Evolutionary conservation across 371 early-diverging fungal genomes (phyloP).

Genomic region (Mucor piriformis): DNA sequence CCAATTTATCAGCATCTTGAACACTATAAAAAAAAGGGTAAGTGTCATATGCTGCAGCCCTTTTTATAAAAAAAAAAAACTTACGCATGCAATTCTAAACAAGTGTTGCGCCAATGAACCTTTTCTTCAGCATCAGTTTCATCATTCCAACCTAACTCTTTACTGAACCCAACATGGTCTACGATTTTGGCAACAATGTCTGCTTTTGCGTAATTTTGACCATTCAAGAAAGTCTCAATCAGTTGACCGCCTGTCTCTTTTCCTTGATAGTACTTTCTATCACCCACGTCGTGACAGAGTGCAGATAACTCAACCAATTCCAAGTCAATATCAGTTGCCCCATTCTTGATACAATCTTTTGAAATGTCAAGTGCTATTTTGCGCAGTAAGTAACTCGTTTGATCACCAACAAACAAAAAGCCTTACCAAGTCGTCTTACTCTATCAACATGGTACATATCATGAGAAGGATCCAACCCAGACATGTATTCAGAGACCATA

Average conservation of each 20-base stretch:
- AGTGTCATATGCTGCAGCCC: not conserved
- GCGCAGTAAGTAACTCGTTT: not conserved
- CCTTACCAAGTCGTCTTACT: constrained; percentile 64
- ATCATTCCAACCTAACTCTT: constrained; percentile 67
- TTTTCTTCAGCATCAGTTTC: constrained; percentile 28
- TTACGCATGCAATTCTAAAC: constrained; percentile 66
- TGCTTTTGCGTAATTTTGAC: constrained; percentile 40
- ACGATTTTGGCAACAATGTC: constrained; percentile 60
- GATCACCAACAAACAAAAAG: not conserved
- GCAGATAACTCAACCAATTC: constrained; percentile 73
- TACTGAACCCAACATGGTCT: constrained; percentile 72
- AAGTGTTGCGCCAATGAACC: constrained; percentile 58
- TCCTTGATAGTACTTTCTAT: constrained; percentile 67
- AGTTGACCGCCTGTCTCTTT: constrained; percentile 46
- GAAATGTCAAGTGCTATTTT: constrained; percentile 46
- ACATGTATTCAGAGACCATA: constrained; percentile 71
- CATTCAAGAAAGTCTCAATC: constrained; percentile 50
- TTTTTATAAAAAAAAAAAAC: constrained; percentile 4
- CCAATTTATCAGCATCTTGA: constrained; percentile 82
- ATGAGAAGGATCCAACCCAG: constrained; percentile 73
- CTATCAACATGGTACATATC: constrained; percentile 80
- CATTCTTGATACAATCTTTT: constrained; percentile 21
- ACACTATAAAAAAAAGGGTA: constrained; percentile 50
- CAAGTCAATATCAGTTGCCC: constrained; percentile 47
- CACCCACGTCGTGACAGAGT: constrained; percentile 78